Evolutionary conservation across 2,329 filamentous ascomycete genomes (phyloP).

Genomic region (Epichloe aotearoae): DNA sequence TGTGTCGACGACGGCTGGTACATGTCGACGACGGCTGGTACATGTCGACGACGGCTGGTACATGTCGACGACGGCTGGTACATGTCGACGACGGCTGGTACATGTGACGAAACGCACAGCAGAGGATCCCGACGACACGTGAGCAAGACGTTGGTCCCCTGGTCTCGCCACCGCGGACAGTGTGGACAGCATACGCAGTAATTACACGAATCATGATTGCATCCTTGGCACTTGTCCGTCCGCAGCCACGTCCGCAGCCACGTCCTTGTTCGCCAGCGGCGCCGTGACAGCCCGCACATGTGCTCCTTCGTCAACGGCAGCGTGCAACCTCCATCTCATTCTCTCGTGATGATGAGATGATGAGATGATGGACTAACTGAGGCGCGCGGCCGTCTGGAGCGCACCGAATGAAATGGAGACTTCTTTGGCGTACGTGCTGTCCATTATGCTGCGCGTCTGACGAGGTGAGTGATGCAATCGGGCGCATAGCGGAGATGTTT

Average conservation of each 20-base stretch:
- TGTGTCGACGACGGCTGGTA: constrained; percentile 34
- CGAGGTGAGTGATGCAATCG: background rate
- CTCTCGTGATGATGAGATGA: constrained; percentile 20
- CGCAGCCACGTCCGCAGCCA: too few relatives aligned
- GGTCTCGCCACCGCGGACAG: constrained; percentile 3
- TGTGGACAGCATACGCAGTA: too few relatives aligned
- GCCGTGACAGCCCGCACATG: constrained; percentile 32
- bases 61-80: too few relatives aligned
- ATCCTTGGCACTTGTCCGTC: constrained; percentile 19
- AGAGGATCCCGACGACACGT: constrained; percentile 10
- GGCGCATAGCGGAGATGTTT: too few relatives aligned
- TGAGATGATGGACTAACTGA: constrained; percentile 36
- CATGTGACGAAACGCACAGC: constrained; percentile 33
- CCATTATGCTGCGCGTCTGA: constrained; percentile 18
- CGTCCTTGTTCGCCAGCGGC: constrained; percentile 16
- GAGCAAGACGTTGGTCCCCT: constrained; percentile 19
- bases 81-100: too few relatives aligned
- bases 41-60: too few relatives aligned
- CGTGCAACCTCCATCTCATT: constrained; percentile 8
- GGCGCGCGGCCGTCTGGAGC: constrained; percentile 31
- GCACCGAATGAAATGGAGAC: constrained; percentile 28
- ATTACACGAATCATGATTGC: constrained; percentile 23
- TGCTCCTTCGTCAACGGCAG: constrained; percentile 27
- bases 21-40: too few relatives aligned
- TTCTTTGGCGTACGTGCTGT: constrained; percentile 29